A percentile compares a stretch with the other conserved stretches of the same genome.
Evolutionary conservation across 768 basidiomycete genomes (phyloP).

Genomic region (Tulasnella sp.): DNA sequence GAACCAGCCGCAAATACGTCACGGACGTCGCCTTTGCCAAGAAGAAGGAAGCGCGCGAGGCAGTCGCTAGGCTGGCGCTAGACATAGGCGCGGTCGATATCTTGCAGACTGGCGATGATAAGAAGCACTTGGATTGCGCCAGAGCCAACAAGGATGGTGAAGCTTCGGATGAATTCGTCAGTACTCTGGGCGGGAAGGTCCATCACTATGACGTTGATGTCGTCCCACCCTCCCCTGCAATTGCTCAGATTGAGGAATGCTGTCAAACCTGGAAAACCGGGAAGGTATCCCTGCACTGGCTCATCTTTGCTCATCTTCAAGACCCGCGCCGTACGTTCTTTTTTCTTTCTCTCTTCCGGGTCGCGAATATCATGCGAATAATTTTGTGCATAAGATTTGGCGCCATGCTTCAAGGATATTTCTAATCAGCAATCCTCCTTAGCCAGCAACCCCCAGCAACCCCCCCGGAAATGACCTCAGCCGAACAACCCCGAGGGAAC

Average conservation of each 20-base stretch:
- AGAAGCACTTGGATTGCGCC: slow-evolving; percentile 28
- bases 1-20: slow-evolving; percentile 50
- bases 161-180: neutral
- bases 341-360: neutral
- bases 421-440: no score
- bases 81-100: slow-evolving; percentile 60
- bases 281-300: slow-evolving; percentile 51
- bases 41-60: slow-evolving; percentile 52
- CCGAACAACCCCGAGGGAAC: no score
- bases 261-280: slow-evolving; percentile 54
- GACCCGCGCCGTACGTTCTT: neutral
- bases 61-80: slow-evolving; percentile 52
- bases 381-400: neutral
- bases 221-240: slow-evolving; percentile 24
- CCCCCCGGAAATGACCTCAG: no score
- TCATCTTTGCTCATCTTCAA: slow-evolving; percentile 18
- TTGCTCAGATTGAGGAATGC: slow-evolving; percentile 50
- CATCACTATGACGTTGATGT: slow-evolving; percentile 6
- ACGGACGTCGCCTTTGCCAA: slow-evolving; percentile 45
- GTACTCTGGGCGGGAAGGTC: neutral
- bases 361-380: neutral
- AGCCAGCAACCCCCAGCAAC: no score
- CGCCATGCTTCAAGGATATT: neutral
- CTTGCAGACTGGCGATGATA: slow-evolving; percentile 44
- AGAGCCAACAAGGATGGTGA: slow-evolving; percentile 37